phyloP scores from a whole-genome alignment of 306 rosid species.

The Inga oerstediana region DNA sequence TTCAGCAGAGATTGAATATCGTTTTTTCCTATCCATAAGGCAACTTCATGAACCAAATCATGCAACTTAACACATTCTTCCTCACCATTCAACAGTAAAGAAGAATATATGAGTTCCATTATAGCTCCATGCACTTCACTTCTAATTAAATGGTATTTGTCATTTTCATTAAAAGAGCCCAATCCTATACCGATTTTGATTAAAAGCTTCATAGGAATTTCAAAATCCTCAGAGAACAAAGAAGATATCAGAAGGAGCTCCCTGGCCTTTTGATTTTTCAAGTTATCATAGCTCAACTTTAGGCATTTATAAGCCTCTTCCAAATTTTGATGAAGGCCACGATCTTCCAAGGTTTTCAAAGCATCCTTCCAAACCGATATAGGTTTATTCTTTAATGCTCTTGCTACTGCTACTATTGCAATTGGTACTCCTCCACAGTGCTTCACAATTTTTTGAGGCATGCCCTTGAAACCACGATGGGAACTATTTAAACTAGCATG shows the following conservation, averaged over 20 bases:
- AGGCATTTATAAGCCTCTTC: constrained; percentile 10
- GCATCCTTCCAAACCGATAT: constrained; percentile 6
- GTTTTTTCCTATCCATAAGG: neutral
- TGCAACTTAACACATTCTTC: constrained; percentile 24
- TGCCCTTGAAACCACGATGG: neutral
- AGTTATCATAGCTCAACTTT: constrained; percentile 28
- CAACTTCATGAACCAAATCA: constrained; percentile 26
- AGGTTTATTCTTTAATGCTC: neutral
- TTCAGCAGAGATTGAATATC: neutral
- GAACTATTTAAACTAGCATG: neutral
- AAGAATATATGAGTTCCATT: constrained; percentile 12
- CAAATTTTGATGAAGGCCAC: neutral
- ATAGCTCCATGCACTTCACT: neutral
- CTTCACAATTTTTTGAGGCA: neutral
- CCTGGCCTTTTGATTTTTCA: neutral
- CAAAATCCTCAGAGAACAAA: constrained; percentile 24
- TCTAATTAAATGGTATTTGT: neutral
- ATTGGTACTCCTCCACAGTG: constrained; percentile 33
- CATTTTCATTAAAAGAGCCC: neutral
- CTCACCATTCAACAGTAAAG: neutral
- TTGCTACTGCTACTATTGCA: constrained; percentile 1
- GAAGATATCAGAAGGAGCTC: constrained; percentile 20
- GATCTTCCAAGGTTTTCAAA: neutral
- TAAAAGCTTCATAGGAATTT: neutral
- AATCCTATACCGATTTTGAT: neutral